These are phyloP conservation scores for Nicotiana sylvestris DNA, from an alignment of 257 asterid genomes.

Conservation along the genomic window DNA sequence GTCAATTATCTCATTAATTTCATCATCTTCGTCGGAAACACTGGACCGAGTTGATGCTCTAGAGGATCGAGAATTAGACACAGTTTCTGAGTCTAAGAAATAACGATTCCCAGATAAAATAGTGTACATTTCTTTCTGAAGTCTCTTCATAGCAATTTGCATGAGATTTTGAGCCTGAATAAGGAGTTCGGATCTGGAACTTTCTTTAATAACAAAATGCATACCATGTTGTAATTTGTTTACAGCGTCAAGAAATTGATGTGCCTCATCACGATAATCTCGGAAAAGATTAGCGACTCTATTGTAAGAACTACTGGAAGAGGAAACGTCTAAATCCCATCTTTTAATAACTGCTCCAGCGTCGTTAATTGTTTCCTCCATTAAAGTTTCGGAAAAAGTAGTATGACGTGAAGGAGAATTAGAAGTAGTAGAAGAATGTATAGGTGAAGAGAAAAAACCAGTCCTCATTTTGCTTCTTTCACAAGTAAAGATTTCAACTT, in stretches of 20 bases:
- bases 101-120: conserved; percentile 41
- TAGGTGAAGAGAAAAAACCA: conserved; percentile 25
- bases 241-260: conserved; percentile 40
- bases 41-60: conserved; percentile 30
- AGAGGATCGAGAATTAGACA: conserved; percentile 28
- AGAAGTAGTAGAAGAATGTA: conserved; percentile 19
- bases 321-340: conserved; percentile 33
- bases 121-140: conserved; percentile 59
- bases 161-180: conserved; percentile 57
- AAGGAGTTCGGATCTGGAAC: conserved; percentile 36
- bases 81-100: conserved; percentile 53
- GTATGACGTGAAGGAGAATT: conserved; percentile 30
- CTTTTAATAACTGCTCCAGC: conserved; percentile 41
- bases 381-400: conserved; percentile 45
- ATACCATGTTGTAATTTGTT: conserved; percentile 41
- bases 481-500: background rate
- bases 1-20: conserved; percentile 13
- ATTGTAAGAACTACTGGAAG: background rate
- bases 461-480: conserved; percentile 5
- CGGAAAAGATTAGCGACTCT: conserved; percentile 33
- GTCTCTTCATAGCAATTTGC: conserved; percentile 58
- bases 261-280: conserved; percentile 35
- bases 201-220: conserved; percentile 40
- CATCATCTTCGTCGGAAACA: conserved; percentile 39
- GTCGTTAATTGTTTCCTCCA: conserved; percentile 50